phyloP scores from a whole-genome alignment of 768 basidiomycete genomes.

The Xanthoconium purpureum region DNA sequence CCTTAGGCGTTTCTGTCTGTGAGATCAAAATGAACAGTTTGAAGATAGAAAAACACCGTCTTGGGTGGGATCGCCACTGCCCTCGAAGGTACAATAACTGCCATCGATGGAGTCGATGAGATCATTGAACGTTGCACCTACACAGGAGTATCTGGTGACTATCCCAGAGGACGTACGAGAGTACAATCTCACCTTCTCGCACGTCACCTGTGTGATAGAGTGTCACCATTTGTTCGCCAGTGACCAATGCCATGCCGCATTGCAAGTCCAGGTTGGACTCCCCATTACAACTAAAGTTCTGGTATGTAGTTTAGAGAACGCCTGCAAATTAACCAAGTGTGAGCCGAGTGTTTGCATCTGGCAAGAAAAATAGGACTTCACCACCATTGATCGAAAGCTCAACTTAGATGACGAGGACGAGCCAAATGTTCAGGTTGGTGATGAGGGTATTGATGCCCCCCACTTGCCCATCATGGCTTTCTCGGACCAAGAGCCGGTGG shows the following conservation, averaged over 20 bases:
- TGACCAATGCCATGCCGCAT: constrained; percentile 32
- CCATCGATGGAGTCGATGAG: constrained; percentile 40
- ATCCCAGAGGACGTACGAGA: background rate
- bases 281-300: constrained; percentile 17
- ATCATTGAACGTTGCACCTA: constrained; percentile 36
- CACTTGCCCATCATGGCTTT: too few species aligned
- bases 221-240: constrained; percentile 26
- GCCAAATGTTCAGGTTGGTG: constrained; percentile 6
- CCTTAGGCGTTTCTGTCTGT: background rate
- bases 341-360: too few species aligned
- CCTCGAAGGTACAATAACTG: constrained; percentile 36
- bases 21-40: background rate
- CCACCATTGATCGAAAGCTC: constrained; percentile 35
- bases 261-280: constrained; percentile 34
- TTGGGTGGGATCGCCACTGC: constrained; percentile 31
- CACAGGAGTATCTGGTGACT: background rate
- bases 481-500: too few species aligned
- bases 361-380: constrained; percentile 3
- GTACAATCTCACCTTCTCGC: constrained; percentile 15
- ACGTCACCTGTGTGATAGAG: constrained; percentile 35
- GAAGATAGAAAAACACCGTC: constrained; percentile 24
- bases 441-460: too few species aligned
- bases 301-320: constrained; percentile 20
- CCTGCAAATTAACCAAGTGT: constrained; percentile 13
- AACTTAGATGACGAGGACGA: too few species aligned